Conservation (phyloP, 208 protist genomes). For the Strigomonas oncopelti region DNA sequence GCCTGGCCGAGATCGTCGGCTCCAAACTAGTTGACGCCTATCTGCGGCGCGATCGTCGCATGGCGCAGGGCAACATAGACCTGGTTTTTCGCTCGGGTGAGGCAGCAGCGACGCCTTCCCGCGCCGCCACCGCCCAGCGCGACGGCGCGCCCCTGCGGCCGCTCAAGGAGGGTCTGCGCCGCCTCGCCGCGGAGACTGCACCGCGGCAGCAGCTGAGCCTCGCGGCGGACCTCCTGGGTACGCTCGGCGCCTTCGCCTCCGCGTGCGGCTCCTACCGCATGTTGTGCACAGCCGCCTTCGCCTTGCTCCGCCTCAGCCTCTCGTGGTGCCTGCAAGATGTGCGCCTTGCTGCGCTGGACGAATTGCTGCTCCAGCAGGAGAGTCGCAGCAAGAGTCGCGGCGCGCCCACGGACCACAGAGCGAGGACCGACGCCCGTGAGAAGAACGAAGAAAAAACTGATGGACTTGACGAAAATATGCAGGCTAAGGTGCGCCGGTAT, state of each 20-base stretch:
- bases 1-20: not conserved
- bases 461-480: not conserved
- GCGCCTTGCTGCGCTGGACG: not conserved
- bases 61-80: not conserved
- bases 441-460: not conserved
- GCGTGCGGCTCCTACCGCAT: constrained; percentile 1
- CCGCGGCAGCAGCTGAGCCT: not conserved
- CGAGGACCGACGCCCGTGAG: too few relatives aligned
- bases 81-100: not conserved
- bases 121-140: not conserved
- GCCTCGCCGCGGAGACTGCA: not conserved
- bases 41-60: not conserved
- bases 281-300: not conserved
- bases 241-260: not conserved
- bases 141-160: not conserved
- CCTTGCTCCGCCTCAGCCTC: not conserved
- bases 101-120: too few relatives aligned
- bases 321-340: not conserved
- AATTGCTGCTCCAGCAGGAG: not conserved
- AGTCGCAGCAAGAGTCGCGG: not conserved
- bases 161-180: not conserved
- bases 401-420: not conserved
- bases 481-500: not conserved
- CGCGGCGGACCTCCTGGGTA: not conserved
- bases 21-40: not conserved